phyloP scores from a whole-genome alignment of 106 monocot genomes.

The Cymbidium sinense region DNA sequence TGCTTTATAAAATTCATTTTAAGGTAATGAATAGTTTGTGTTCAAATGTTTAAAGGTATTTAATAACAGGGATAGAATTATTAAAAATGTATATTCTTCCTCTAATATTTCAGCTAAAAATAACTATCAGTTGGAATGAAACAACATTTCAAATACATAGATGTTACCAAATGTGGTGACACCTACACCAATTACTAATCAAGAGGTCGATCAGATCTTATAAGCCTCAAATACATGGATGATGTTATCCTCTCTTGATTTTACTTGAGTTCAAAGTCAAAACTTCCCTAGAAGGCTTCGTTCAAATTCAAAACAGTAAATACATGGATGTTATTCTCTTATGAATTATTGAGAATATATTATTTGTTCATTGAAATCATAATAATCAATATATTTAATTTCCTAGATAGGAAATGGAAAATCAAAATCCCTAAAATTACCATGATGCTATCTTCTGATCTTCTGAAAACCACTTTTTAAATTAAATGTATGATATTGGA shows the following conservation, averaged over 20 bases:
- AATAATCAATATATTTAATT: not conserved
- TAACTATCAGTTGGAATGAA: not conserved
- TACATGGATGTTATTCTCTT: too few species aligned
- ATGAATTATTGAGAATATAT: not conserved
- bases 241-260: not conserved
- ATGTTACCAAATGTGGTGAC: not conserved
- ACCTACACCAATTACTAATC: not conserved
- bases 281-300: not conserved
- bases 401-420: not conserved
- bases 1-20: not conserved
- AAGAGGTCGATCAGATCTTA: not conserved
- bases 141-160: not conserved
- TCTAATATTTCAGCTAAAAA: not conserved
- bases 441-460: not conserved
- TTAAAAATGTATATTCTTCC: not conserved
- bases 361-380: not conserved
- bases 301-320: not conserved
- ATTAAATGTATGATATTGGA: not conserved
- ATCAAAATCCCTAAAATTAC: not conserved
- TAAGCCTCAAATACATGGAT: not conserved
- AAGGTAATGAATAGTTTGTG: not conserved
- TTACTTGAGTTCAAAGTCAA: not conserved
- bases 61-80: not conserved
- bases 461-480: not conserved
- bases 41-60: not conserved